A percentile compares a stretch with the other conserved stretches of the same genome.
Evolutionary conservation across 1,284 basidiomycete species (phyloP).

Genomic region (Neonothopanus nambi): DNA sequence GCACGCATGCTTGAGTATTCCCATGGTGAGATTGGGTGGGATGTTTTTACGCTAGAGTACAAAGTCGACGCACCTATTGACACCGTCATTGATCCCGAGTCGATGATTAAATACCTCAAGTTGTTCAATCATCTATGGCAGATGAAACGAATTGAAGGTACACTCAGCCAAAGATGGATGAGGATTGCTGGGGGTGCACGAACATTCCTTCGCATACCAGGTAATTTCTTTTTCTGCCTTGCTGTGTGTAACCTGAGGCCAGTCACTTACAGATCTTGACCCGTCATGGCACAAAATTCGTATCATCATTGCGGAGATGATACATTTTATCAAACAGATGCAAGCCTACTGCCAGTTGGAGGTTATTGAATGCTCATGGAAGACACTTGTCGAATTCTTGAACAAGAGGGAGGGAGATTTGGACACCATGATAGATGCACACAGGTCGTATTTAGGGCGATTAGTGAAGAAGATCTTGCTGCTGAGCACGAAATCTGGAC

Average conservation of each 20-base stretch:
- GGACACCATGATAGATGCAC: slow-evolving; percentile 89
- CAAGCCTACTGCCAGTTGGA: slow-evolving; percentile 97
- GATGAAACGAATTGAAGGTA: slow-evolving; percentile 88
- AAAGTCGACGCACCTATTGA: slow-evolving; percentile 97
- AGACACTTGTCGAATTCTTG: slow-evolving; percentile 78
- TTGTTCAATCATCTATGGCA: slow-evolving; percentile 97
- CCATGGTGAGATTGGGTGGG: slow-evolving; percentile 98
- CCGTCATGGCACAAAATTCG: slow-evolving; percentile 88
- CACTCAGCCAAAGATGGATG: slow-evolving; percentile 85
- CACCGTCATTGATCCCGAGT: slow-evolving; percentile 87
- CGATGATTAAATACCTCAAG: slow-evolving; percentile 89
- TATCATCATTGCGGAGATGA: slow-evolving; percentile 92
- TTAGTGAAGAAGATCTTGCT: slow-evolving; percentile 85
- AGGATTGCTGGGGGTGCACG: slow-evolving; percentile 80
- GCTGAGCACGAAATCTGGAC: slow-evolving; percentile 67
- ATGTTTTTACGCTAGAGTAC: slow-evolving; percentile 95
- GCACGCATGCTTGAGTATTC: slow-evolving; percentile 95
- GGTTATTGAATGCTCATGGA: slow-evolving; percentile 97
- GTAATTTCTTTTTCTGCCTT: slow-evolving; percentile 41
- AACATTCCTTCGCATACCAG: slow-evolving; percentile 72
- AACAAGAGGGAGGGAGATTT: slow-evolving; percentile 91
- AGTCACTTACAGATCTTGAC: slow-evolving; percentile 59
- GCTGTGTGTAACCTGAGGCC: slow-evolving; percentile 6
- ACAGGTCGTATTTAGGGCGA: slow-evolving; percentile 82
- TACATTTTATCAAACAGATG: slow-evolving; percentile 94